Evolutionary conservation across 2,329 filamentous ascomycete species (phyloP).

Genomic region (Samsoniella hepiali): DNA sequence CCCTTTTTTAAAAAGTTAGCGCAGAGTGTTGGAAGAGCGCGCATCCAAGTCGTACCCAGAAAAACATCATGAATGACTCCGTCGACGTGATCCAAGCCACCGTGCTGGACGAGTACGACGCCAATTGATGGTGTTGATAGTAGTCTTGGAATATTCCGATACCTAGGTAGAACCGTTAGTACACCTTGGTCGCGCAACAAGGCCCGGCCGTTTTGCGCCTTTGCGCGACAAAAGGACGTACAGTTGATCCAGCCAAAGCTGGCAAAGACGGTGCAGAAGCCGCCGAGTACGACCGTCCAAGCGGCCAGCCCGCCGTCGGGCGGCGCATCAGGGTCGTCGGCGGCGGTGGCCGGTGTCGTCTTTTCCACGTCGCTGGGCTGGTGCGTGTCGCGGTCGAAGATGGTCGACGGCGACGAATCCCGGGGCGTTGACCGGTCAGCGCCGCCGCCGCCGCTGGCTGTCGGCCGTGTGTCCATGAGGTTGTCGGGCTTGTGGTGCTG

Average conservation of each 20-base stretch:
- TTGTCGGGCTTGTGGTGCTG: background rate
- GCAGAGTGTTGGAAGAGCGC: no score
- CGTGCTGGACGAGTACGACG: background rate
- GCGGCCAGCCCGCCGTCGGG: background rate
- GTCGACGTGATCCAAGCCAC: constrained; percentile 8
- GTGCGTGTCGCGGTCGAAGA: background rate
- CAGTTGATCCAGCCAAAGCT: background rate
- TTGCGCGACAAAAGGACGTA: background rate
- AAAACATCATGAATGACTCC: constrained; percentile 10
- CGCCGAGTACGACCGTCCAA: background rate
- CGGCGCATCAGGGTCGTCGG: background rate
- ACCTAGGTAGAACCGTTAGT: background rate
- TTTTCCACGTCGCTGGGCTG: background rate
- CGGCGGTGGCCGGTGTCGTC: background rate
- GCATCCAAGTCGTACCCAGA: background rate
- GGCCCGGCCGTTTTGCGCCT: no score
- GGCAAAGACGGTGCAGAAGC: background rate
- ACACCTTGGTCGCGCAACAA: no score
- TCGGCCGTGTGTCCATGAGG: background rate
- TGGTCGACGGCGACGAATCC: background rate
- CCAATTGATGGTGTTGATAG: background rate
- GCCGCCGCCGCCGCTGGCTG: no score
- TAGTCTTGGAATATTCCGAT: background rate
- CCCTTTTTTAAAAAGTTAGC: constrained; percentile 21
- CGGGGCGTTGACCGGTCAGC: background rate